Conservation (phyloP, 2,329 filamentous ascomycete species). For the Pseudocercospora ulei region DNA sequence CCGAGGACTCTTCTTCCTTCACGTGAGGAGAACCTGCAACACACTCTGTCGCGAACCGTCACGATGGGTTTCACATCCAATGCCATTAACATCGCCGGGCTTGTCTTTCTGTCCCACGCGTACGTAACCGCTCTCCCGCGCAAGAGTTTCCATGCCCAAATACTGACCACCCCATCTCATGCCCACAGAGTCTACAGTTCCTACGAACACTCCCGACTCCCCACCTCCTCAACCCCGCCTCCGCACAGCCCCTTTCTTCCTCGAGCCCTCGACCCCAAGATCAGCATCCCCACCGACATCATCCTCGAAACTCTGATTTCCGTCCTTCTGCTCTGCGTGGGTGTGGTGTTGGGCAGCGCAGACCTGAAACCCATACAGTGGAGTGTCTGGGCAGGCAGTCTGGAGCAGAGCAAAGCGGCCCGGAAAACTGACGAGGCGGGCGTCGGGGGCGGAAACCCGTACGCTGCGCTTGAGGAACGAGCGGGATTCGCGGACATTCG, state of each 20-base stretch:
- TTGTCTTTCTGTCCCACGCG: slow-evolving; percentile 77
- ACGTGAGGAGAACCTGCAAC: too few relatives aligned
- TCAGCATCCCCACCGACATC: slow-evolving; percentile 68
- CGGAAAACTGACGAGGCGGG: slow-evolving; percentile 51
- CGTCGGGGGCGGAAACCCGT: slow-evolving; percentile 71
- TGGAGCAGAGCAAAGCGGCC: slow-evolving; percentile 57
- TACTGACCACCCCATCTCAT: too few relatives aligned
- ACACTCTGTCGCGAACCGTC: too few relatives aligned
- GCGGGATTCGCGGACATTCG: slow-evolving; percentile 82
- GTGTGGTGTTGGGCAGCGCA: slow-evolving; percentile 68
- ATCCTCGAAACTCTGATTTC: slow-evolving; percentile 74
- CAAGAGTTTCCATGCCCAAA: too few relatives aligned
- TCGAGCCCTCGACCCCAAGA: slow-evolving; percentile 32
- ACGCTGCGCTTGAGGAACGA: slow-evolving; percentile 65
- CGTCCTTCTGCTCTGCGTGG: slow-evolving; percentile 68
- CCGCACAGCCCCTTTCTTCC: slow-evolving; percentile 26
- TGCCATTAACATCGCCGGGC: slow-evolving; percentile 60
- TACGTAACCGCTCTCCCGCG: too few relatives aligned
- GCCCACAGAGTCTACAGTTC: slow-evolving; percentile 81
- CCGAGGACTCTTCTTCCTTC: too few relatives aligned
- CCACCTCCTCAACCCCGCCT: slow-evolving; percentile 40
- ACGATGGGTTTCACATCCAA: slow-evolving; percentile 64
- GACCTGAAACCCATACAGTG: slow-evolving; percentile 76
- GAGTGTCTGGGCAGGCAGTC: slow-evolving; percentile 70
- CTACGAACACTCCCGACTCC: slow-evolving; percentile 74